Base-by-base conservation (phyloP, 768 basidiomycete genomes). In the Hygrocybe coccinea region DNA sequence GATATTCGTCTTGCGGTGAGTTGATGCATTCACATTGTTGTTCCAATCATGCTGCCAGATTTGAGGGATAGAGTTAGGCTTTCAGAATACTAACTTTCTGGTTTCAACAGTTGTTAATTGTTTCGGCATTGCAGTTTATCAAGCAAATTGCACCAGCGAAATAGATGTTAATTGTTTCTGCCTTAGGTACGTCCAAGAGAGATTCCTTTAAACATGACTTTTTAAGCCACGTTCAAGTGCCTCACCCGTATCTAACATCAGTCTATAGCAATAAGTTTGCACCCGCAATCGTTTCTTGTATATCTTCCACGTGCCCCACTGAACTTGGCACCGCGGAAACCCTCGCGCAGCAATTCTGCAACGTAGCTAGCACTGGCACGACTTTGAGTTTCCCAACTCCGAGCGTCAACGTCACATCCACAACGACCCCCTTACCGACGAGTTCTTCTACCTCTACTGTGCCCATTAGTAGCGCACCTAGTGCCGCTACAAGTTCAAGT, bases 121-220 rank as follows among this genome's bases (percentile, higher is more conserved):
- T 59, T 65, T 82, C 2, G 69, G 68, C 7, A 55, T 67, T 1
- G 72, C 76, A 1, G 70, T 74, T 6, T 64, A 72, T 2, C 56
- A 60, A 2, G 71, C 72, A 0, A 76, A 74, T 38, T 82, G 81
- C 64, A 57, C 67, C 5, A 78, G 75, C 54, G 59, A 81, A 24
- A 67, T 71, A 11, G 75, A 76, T 5, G 76, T 81, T 33, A 70
- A 76, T 53, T 83, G 81, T 60, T 83, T 74, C 61, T 82, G 81
- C 56, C 45, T 62, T 19, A 73, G 66, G 73, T 74, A 62, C 56
- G 72, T 58, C 44, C 25, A 12, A 15, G 17, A 7, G 7, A n/a
- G 7, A 12, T 14, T 41, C 19, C n/a, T n/a, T n/a, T n/a, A 14
- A 50, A 11, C 2, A 9, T 24, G 21, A 5, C 17, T 17, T 41